Percentiles rank a stretch among this genome's conserved stretches.
Conservation (phyloP, 495 filamentous ascomycete species). For the Chaetomidium leptoderma region DNA sequence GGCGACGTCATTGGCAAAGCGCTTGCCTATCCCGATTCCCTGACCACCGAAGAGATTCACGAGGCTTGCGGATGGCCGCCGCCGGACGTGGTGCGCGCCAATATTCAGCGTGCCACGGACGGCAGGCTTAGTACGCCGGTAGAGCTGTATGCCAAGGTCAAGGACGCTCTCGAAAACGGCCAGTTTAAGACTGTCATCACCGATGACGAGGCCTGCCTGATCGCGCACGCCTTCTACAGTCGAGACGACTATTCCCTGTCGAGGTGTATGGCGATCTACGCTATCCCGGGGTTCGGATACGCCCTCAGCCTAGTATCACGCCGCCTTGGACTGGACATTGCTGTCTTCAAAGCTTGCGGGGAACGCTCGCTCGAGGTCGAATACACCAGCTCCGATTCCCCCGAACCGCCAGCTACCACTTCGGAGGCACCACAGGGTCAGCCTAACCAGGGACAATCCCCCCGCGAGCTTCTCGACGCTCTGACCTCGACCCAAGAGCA, state of each 20-base stretch:
- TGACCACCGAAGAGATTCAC: constrained; percentile 8
- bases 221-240: not conserved
- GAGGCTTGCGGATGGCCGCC: not conserved
- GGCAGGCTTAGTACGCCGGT: constrained; percentile 4
- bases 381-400: not conserved
- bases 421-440: not conserved
- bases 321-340: not conserved
- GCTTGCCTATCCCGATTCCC: constrained; percentile 4
- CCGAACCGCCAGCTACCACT: not conserved
- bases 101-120: constrained; percentile 9
- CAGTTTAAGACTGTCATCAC: not conserved
- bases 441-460: not conserved
- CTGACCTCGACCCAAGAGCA: not conserved
- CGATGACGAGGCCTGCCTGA: not conserved
- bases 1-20: constrained; percentile 3
- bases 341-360: not conserved
- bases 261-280: not conserved
- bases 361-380: not conserved
- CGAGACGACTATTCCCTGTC: not conserved
- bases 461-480: not conserved
- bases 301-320: not conserved
- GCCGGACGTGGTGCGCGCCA: constrained; percentile 11
- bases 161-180: not conserved
- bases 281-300: not conserved
- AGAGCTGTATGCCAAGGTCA: constrained; percentile 9